Conservation (phyloP, 2,329 filamentous ascomycete genomes). For the Sporothrix phasma region DNA sequence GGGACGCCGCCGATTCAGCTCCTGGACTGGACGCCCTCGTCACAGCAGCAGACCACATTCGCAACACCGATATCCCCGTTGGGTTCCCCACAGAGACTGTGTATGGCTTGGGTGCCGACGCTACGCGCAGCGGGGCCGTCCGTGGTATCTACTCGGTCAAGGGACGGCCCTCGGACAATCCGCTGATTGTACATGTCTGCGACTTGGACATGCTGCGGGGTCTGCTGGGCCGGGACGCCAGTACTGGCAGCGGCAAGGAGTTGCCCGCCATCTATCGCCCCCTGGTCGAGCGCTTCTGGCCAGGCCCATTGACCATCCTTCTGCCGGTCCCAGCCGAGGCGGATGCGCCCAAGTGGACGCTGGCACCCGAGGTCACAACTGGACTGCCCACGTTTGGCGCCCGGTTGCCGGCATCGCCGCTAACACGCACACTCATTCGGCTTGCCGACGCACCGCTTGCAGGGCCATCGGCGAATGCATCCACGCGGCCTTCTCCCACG, state of each 20-base stretch:
- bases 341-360: constrained; percentile 20
- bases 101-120: constrained; percentile 93
- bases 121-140: constrained; percentile 73
- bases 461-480: constrained; percentile 88
- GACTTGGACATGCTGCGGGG: constrained; percentile 66
- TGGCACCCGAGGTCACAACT: constrained; percentile 89
- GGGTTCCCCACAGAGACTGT: constrained; percentile 97
- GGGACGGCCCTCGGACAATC: constrained; percentile 84
- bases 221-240: constrained; percentile 37
- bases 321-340: constrained; percentile 64
- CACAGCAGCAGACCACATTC: constrained; percentile 57
- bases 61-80: constrained; percentile 61
- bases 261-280: constrained; percentile 69
- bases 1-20: constrained; percentile 28
- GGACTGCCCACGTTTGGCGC: constrained; percentile 76
- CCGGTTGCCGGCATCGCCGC: constrained; percentile 73
- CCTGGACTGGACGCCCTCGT: constrained; percentile 36
- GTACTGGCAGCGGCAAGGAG: constrained; percentile 24
- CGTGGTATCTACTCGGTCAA: constrained; percentile 90
- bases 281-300: constrained; percentile 81
- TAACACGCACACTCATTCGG: constrained; percentile 83
- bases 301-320: constrained; percentile 84
- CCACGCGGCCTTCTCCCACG: constrained; percentile 85
- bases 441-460: constrained; percentile 70
- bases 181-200: constrained; percentile 83